phyloP scores from a whole-genome alignment of 345 rosid genomes.

The Sonneratia alba region DNA sequence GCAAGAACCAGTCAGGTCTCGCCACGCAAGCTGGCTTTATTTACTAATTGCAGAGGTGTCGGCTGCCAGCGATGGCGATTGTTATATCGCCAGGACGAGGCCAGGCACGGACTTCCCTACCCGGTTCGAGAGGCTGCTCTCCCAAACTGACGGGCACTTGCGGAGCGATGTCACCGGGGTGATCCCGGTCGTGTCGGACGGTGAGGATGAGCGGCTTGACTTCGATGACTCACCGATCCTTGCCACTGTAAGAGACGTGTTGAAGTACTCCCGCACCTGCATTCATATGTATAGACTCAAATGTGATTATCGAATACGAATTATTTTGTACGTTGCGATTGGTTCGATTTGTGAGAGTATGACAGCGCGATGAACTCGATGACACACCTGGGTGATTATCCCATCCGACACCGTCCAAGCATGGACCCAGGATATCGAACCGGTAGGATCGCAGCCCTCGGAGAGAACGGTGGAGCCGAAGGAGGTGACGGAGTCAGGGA shows the following conservation, averaged over 20 bases:
- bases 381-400: conserved; percentile 72
- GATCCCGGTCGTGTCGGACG: no score
- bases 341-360: not conserved
- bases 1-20: no score
- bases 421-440: conserved; percentile 80
- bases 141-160: no score
- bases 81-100: no score
- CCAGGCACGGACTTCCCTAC: no score
- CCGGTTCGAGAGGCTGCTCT: no score
- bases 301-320: not conserved
- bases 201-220: no score
- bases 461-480: conserved; percentile 65
- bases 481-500: conserved; percentile 34
- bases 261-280: conserved; percentile 57
- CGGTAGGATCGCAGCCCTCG: conserved; percentile 64
- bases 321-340: not conserved
- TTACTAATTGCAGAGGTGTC: no score
- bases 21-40: no score
- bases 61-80: no score
- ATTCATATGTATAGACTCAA: not conserved
- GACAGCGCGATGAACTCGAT: not conserved
- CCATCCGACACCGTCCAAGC: conserved; percentile 97
- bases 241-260: conserved; percentile 85
- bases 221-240: not conserved
- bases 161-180: no score